Base-by-base conservation (phyloP, 129 eudicot species). In the Tagetes patula region DNA sequence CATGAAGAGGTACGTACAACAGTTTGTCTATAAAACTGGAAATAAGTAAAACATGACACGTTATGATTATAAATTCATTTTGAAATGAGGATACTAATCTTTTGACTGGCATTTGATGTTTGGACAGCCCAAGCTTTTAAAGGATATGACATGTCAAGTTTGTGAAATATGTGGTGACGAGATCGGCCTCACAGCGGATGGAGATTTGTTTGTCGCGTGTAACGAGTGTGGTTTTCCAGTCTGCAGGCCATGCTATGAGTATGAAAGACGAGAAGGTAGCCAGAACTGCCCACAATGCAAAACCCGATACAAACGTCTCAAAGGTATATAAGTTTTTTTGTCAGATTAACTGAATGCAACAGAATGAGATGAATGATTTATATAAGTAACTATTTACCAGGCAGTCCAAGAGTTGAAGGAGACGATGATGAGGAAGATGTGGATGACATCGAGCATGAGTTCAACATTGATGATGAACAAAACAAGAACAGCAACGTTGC, bases 121-220 rank as follows among this genome's bases (percentile, higher is more conserved):
- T 67, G 7, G 79, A 85, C 74, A 93, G 97, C 99, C 76, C 8
- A 95, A 91, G 85, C 83, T 96, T 13, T 70, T 91, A 85, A 95
- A 95, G 77, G 96, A 95, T 77, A 66, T 91, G 80, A 90, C 70
- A 56, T 97, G 99, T 42, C 99, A 95, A 86, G 94, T 86, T 13
- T 95, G 99, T 84, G 99, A 95, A 81, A 95, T 95, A 88, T 95
- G 99, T 74, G 97, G 99, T 3, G 99, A 95, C 20, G 97, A 95
- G 62, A 76, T 95, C 1, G 93, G 99, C 5, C 69, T 95, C 34
- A 95, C 96, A 6, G 91, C 84, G 11, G 96, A 87, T 3, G 99
- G 99, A 65, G 99, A 95, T 63, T 82, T 95, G 54, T 95, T 95
- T 59, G 99, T 95, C 63, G 99, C 97, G 12, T 95, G 99, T 71